These are phyloP conservation scores for Priceomyces carsonii DNA, from an alignment of 805 yeast species.

Conservation along the genomic window DNA sequence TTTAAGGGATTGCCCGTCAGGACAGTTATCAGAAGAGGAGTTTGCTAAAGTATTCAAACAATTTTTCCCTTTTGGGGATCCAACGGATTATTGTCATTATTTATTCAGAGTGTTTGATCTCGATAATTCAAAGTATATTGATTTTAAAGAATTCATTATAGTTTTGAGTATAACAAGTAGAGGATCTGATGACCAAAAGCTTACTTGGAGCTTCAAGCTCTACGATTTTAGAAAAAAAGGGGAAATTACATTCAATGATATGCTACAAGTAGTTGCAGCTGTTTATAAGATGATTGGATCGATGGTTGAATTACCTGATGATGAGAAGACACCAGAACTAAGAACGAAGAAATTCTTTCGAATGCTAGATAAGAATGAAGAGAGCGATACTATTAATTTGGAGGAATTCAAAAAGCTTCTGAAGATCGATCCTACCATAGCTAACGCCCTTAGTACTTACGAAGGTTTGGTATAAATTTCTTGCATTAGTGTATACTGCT, in stretches of 20 bases:
- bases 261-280: slow-evolving; percentile 75
- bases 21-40: slow-evolving; percentile 83
- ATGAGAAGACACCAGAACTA: slow-evolving; percentile 88
- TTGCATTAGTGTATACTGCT: too few species aligned
- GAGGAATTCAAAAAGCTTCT: slow-evolving; percentile 85
- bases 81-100: slow-evolving; percentile 84
- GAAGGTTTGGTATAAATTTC: slow-evolving; percentile 75
- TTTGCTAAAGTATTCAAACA: slow-evolving; percentile 91
- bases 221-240: slow-evolving; percentile 87
- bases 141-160: slow-evolving; percentile 88
- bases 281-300: slow-evolving; percentile 95
- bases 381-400: slow-evolving; percentile 63
- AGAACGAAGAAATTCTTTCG: slow-evolving; percentile 81
- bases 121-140: slow-evolving; percentile 77
- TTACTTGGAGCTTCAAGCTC: slow-evolving; percentile 85
- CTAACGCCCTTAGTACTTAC: slow-evolving; percentile 74
- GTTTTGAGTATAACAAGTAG: slow-evolving; percentile 86
- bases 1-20: slow-evolving; percentile 88
- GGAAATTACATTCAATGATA: slow-evolving; percentile 69
- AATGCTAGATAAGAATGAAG: slow-evolving; percentile 67
- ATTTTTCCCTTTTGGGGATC: slow-evolving; percentile 98
- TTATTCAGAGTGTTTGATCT: slow-evolving; percentile 88
- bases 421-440: slow-evolving; percentile 74
- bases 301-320: slow-evolving; percentile 85
- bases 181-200: slow-evolving; percentile 80